phyloP scores from a whole-genome alignment of 371 early-diverging fungal species.

The Mortierella sp. region DNA sequence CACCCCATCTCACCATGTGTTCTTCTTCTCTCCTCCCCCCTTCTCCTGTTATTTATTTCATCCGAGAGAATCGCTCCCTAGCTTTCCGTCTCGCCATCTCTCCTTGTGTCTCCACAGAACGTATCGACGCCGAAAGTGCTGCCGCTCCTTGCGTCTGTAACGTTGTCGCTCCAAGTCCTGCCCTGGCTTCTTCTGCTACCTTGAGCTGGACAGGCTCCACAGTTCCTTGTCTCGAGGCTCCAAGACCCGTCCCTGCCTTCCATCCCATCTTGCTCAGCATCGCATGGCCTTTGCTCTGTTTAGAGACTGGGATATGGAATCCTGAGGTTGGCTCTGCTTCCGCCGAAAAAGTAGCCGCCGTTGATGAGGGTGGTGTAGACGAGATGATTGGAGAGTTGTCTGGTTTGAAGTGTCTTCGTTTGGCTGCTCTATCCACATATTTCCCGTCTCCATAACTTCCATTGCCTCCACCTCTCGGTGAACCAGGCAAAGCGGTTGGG shows the following conservation, averaged over 20 bases:
- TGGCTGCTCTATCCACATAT: conserved; percentile 54
- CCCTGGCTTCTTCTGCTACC: conserved; percentile 27
- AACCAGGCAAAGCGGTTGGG: not conserved
- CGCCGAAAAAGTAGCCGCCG: conserved; percentile 2
- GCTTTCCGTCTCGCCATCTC: conserved; percentile 40
- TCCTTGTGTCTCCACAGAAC: conserved; percentile 17
- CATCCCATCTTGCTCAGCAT: conserved; percentile 59
- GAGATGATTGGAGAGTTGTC: conserved; percentile 34
- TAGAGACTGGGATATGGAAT: conserved; percentile 45
- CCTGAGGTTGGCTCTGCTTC: conserved; percentile 9
- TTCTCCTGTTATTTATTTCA: conserved; percentile 10
- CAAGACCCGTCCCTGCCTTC: conserved; percentile 55
- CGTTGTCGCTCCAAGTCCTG: conserved; percentile 32
- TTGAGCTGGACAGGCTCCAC: conserved; percentile 52
- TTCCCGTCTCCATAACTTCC: not conserved
- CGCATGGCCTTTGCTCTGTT: conserved; percentile 50
- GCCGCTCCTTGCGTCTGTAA: conserved; percentile 33
- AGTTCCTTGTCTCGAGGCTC: conserved; percentile 47
- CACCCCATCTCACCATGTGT: too few species aligned
- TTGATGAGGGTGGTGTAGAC: conserved; percentile 1
- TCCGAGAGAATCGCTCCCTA: conserved; percentile 33
- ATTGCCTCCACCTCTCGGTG: not conserved
- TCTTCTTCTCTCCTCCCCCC: too few species aligned
- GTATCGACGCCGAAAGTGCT: conserved; percentile 4
- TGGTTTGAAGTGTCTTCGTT: conserved; percentile 46